These are phyloP conservation scores for Colletotrichum chlorophyti DNA, from an alignment of 2,329 filamentous ascomycete genomes.

Conservation along the genomic window DNA sequence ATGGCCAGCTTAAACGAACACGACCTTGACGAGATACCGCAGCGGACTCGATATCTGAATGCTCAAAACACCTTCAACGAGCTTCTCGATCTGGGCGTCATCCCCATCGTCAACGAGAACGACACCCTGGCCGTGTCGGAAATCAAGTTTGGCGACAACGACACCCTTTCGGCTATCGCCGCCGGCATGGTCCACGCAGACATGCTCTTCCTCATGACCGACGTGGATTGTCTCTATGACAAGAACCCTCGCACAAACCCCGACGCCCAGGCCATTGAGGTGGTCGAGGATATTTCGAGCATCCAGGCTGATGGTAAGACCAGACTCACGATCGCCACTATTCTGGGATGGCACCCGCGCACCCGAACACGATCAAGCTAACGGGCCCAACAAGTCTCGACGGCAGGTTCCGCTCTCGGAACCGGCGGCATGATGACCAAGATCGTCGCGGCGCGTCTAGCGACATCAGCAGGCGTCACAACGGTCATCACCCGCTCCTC, in stretches of 20 bases:
- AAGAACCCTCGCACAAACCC: conserved; percentile 89
- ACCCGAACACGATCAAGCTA: background rate
- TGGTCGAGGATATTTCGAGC: conserved; percentile 86
- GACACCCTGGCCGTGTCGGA: conserved; percentile 96
- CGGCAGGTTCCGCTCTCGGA: conserved; percentile 84
- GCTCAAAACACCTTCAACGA: conserved; percentile 94
- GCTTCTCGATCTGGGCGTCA: conserved; percentile 91
- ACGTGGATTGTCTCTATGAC: conserved; percentile 96
- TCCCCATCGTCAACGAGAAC: conserved; percentile 99
- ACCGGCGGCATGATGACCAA: conserved; percentile 99
- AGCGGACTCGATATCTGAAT: conserved; percentile 93
- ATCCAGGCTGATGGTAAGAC: conserved; percentile 78
- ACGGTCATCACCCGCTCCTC: conserved; percentile 94
- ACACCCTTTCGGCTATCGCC: conserved; percentile 95
- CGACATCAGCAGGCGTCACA: conserved; percentile 92
- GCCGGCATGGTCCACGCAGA: conserved; percentile 97
- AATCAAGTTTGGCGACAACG: conserved; percentile 99
- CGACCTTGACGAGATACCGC: conserved; percentile 8
- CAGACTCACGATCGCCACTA: background rate
- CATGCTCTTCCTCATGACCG: conserved; percentile 97
- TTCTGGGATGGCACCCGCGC: background rate
- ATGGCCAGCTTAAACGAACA: background rate
- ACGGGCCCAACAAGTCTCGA: conserved; percentile 67
- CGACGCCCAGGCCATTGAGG: conserved; percentile 87
- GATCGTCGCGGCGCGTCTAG: conserved; percentile 89